Percentiles rank a stretch among this genome's conserved stretches.
Conservation (phyloP, 805 yeast species). For the Lachancea thermotolerans region DNA sequence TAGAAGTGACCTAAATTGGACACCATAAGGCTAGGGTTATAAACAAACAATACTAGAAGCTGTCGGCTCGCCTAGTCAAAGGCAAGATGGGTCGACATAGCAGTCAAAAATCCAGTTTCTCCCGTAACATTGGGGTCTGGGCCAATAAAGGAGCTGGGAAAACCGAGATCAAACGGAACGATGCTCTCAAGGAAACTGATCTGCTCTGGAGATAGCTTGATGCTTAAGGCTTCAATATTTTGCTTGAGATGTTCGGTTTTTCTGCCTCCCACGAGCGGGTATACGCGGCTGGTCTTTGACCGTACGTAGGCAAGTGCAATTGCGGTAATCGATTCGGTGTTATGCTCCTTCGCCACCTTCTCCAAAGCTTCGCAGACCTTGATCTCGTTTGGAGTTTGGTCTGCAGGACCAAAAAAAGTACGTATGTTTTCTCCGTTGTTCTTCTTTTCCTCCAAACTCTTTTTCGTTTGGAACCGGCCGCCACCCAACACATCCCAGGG, state of each 20-base stretch:
- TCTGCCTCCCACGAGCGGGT: conserved; percentile 21
- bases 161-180: conserved; percentile 15
- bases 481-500: conserved; percentile 23
- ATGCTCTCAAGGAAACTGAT: conserved; percentile 12
- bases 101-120: conserved; percentile 3
- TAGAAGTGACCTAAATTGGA: no score
- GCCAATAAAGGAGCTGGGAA: conserved; percentile 14
- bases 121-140: conserved; percentile 11
- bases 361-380: conserved; percentile 14
- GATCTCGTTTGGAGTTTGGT: conserved; percentile 11
- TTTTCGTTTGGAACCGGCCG: conserved; percentile 16
- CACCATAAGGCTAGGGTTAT: no score
- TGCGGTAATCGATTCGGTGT: conserved; percentile 10
- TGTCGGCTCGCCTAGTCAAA: background rate
- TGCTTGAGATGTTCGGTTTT: conserved; percentile 17
- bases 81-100: conserved; percentile 2
- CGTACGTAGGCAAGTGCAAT: conserved; percentile 21
- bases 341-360: conserved; percentile 16
- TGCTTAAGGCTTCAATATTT: conserved; percentile 14
- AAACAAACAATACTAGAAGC: no score
- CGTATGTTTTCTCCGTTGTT: conserved; percentile 13
- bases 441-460: conserved; percentile 14
- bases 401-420: background rate
- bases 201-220: conserved; percentile 13
- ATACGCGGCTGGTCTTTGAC: conserved; percentile 15